Evolutionary conservation across 2,329 filamentous ascomycete species (phyloP), one percentile per base, ranked within the genome.

Genomic region (Gremmenia infestans): DNA sequence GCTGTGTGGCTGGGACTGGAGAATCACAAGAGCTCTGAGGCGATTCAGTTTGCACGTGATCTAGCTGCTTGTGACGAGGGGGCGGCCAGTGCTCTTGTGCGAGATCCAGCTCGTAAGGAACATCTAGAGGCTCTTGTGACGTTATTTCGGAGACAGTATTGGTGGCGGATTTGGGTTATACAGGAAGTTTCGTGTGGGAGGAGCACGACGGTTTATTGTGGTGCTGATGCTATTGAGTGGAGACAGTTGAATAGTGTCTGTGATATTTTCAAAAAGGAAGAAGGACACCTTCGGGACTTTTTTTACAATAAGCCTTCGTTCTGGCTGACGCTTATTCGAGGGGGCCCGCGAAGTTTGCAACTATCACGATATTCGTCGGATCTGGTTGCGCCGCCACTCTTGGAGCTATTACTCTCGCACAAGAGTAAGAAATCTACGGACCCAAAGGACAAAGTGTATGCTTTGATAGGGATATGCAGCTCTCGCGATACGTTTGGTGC

Each of bases 111-210:
- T 15, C 51, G 25, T 35, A 49, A 50, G 32, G 54, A 52, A 9
- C 14, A 54, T 67, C 68, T 74, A 47, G 48, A 57, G 3, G 63
- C 69, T 0, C 50, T 76, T 0, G 58, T 72, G 2, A 53, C 59
- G 6, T 57, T 76, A 2, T 74, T 76, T 64, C 63, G 71, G 49
- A 62, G 73, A 8, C 61, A 64, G 2, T 77, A 74, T 68, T 74
- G 74, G 56, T 71, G 67, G 45, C 63, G 73, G 4, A 68, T 73
- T 0, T 76, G 74, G 74, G 71, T 76, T 1, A 68, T 77, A 0
- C 74, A 77, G 58, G 74, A 76, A 58, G 69, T 76, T 14, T 68
- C 70, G 0, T 64, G 73, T 25, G 72, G 73, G 0, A 59, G 57
- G 28, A 57, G 60, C 3, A 71, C 70, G 5, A 64, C 57, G 4